Conservation (phyloP, 768 basidiomycete genomes). For the Lactarius indigo region DNA sequence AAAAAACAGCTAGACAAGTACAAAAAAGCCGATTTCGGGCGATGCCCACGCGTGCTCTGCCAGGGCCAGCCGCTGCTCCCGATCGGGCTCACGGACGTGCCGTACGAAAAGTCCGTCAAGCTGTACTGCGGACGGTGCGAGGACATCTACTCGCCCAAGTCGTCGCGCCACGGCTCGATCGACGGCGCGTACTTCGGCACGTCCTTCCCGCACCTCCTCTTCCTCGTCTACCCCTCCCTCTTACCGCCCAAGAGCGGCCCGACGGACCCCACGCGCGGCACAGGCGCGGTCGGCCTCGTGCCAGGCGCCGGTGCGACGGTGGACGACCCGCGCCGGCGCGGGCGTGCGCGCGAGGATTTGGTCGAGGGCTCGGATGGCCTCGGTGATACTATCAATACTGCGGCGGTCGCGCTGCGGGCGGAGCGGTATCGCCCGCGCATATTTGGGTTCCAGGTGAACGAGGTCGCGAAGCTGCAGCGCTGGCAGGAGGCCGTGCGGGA, state of each 20-base stretch:
- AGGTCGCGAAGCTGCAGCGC: slow-evolving; percentile 86
- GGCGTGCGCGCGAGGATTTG: slow-evolving; percentile 43
- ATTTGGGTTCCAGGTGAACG: slow-evolving; percentile 95
- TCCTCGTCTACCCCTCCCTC: slow-evolving; percentile 94
- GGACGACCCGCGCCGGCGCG: slow-evolving; percentile 29
- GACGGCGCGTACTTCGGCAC: slow-evolving; percentile 99
- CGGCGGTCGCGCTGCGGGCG: slow-evolving; percentile 79
- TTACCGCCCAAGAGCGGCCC: slow-evolving; percentile 78
- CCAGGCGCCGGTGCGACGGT: slow-evolving; percentile 32
- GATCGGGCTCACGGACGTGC: slow-evolving; percentile 94
- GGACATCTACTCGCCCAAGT: slow-evolving; percentile 97
- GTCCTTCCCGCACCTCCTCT: slow-evolving; percentile 94
- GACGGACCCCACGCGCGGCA: slow-evolving; percentile 34
- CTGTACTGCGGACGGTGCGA: slow-evolving; percentile 98
- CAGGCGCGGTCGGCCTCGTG: slow-evolving; percentile 27
- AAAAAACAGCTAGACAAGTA: slow-evolving; percentile 85
- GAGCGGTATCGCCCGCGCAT: slow-evolving; percentile 91
- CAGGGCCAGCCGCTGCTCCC: slow-evolving; percentile 93
- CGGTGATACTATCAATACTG: slow-evolving; percentile 71
- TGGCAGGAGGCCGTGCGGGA: slow-evolving; percentile 96
- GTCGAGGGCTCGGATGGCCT: slow-evolving; percentile 46
- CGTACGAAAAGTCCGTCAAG: slow-evolving; percentile 98
- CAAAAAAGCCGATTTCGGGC: slow-evolving; percentile 96
- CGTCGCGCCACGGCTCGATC: slow-evolving; percentile 93
- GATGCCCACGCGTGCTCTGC: slow-evolving; percentile 96